Evolutionary conservation across 768 basidiomycete genomes (phyloP).

Genomic region (Naganishia randhawae): DNA sequence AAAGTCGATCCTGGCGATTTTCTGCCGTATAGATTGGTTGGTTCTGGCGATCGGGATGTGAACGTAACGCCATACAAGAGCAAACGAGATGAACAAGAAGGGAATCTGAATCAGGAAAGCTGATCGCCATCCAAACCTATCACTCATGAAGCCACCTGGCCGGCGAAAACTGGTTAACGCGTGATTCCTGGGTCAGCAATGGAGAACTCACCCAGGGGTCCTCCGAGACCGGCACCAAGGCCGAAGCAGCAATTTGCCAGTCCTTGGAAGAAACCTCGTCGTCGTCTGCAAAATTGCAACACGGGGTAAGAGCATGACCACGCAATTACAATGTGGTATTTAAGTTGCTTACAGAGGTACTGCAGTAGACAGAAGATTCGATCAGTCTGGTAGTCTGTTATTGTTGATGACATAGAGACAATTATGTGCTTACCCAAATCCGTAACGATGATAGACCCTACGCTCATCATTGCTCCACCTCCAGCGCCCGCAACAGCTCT

Average conservation of each 20-base stretch:
- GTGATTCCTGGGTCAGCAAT: not conserved
- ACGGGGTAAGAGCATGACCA: not conserved
- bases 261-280: conserved; percentile 30
- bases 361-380: not conserved
- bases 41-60: conserved; percentile 25
- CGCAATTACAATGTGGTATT: not conserved
- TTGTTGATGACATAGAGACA: not conserved
- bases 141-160: conserved; percentile 21
- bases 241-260: conserved; percentile 33
- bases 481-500: conserved; percentile 87
- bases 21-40: conserved; percentile 21
- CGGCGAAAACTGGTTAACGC: not conserved
- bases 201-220: conserved; percentile 54
- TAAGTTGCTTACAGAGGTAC: conserved; percentile 24
- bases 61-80: conserved; percentile 53
- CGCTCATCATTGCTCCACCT: conserved; percentile 57
- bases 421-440: conserved; percentile 29
- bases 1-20: conserved; percentile 42
- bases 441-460: conserved; percentile 28
- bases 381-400: not conserved
- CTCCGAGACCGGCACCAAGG: conserved; percentile 29
- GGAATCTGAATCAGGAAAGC: conserved; percentile 62
- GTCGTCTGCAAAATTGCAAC: not conserved
- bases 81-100: conserved; percentile 65
- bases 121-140: conserved; percentile 20